phyloP scores from a whole-genome alignment of 2,329 filamentous ascomycete genomes.

The Eurotiales sp. region DNA sequence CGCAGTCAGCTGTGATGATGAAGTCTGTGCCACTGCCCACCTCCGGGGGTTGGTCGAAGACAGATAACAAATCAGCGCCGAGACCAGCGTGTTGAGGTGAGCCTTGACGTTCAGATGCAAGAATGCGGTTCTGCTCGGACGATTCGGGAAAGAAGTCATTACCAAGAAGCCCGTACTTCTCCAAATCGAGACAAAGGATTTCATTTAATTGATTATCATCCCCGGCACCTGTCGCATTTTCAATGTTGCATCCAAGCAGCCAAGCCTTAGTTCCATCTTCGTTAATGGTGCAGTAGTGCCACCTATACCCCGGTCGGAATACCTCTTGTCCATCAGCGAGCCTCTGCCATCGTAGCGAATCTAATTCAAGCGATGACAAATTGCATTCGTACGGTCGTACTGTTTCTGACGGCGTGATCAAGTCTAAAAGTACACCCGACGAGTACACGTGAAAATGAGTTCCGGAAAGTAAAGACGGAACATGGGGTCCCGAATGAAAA shows the following conservation, averaged over 20 bases:
- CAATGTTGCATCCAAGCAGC: conserved; percentile 80
- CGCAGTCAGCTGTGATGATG: conserved; percentile 79
- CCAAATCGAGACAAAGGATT: conserved; percentile 88
- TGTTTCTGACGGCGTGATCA: conserved; percentile 86
- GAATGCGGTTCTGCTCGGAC: conserved; percentile 44
- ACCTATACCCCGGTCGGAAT: conserved; percentile 86
- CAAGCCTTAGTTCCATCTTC: conserved; percentile 94
- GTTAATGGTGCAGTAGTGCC: conserved; percentile 98
- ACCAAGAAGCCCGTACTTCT: conserved; percentile 84
- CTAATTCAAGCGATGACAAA: conserved; percentile 81
- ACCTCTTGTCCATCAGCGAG: conserved; percentile 91
- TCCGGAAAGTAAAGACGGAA: conserved; percentile 84
- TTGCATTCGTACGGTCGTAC: conserved; percentile 86
- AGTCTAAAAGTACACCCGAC: conserved; percentile 86
- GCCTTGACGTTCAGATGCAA: conserved; percentile 52
- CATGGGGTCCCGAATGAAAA: conserved; percentile 80
- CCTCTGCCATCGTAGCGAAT: conserved; percentile 87
- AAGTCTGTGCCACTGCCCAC: conserved; percentile 86
- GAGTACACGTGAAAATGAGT: conserved; percentile 95
- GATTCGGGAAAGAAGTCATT: conserved; percentile 64
- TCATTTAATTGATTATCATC: conserved; percentile 93
- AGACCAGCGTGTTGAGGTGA: conserved; percentile 58
- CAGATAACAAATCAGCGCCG: conserved; percentile 76
- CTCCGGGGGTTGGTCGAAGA: conserved; percentile 84
- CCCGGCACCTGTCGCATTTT: conserved; percentile 63